These are phyloP conservation scores for Jamesozyma gamospora DNA, from an alignment of 805 yeast species.

Conservation along the genomic window DNA sequence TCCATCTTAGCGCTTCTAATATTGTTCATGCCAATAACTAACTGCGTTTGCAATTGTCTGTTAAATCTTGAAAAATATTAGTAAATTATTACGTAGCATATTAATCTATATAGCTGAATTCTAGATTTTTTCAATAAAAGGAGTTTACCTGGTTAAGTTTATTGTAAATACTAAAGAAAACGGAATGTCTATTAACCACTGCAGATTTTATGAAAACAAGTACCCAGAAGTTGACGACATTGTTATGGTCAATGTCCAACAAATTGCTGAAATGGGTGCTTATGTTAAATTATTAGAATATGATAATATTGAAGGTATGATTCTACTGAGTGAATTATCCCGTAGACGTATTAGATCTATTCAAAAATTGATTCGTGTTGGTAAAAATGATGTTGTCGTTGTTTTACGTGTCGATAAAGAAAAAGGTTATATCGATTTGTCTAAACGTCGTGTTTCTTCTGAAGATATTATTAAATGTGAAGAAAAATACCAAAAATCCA, in stretches of 20 bases:
- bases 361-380: slow-evolving; percentile 94
- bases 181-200: slow-evolving; percentile 81
- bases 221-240: slow-evolving; percentile 98
- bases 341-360: slow-evolving; percentile 98
- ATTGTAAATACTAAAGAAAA: neutral
- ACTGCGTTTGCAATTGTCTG: too few relatives aligned
- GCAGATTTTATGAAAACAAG: slow-evolving; percentile 96
- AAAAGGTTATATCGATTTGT: slow-evolving; percentile 94
- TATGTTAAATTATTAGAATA: slow-evolving; percentile 92
- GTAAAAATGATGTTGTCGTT: slow-evolving; percentile 96
- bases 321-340: slow-evolving; percentile 84
- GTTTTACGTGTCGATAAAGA: slow-evolving; percentile 97
- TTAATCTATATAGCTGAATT: too few relatives aligned
- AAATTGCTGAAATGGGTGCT: slow-evolving; percentile 99
- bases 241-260: slow-evolving; percentile 97
- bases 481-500: slow-evolving; percentile 91
- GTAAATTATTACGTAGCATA: too few relatives aligned
- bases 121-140: too few relatives aligned
- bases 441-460: slow-evolving; percentile 95
- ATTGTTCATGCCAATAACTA: too few relatives aligned
- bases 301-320: slow-evolving; percentile 99
- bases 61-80: too few relatives aligned
- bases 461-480: slow-evolving; percentile 97
- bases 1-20: too few relatives aligned
- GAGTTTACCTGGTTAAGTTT: too few relatives aligned